Evolutionary conservation across 1,284 basidiomycete genomes (phyloP), one percentile per base, ranked within the genome.

Genomic region (Cystobasidiaceae sp.): DNA sequence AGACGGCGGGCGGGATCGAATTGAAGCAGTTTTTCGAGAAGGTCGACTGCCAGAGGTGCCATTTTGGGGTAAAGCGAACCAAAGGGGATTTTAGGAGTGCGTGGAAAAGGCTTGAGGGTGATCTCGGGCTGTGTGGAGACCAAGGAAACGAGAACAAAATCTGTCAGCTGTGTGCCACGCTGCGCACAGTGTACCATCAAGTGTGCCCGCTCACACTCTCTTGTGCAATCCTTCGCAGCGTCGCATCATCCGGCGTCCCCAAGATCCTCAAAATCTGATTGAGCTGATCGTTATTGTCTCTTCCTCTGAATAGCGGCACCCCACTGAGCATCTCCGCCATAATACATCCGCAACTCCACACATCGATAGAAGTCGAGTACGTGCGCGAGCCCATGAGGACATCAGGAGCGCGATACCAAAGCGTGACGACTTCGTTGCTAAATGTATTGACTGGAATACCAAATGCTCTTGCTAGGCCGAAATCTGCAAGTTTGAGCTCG

Each of bases 401-500:
- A 75, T 99, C 96, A 1, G 96, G 96, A 0, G 96, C 94, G 62
- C 96, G 90, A 78, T 99, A 99, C 96, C 96, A 99, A 13, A 99
- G 81, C 4, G 96, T 99, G 30, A 99, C 96, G 70, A 86, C 92
- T 82, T 96, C 92, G 76, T 96, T 94, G 1, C 90, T 93, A 77
- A 96, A 96, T 0, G 92, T 96, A 74, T 96, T 93, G 58, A 96
- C 90, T 11, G 92, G 92, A 33, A 96, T 93, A 72, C 92, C 92
- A 74, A 96, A 96, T 1, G 94, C 94, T 66, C 94, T 82, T 0
- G 94, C 94, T 54, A 96, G 80, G 73, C 92, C 92, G 60, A 78
- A 78, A 52, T 73, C 90, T 64, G 79, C 94, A n/a, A 98, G 78
- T 78, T 98, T 98, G 59, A 98, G 82, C 79, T 98, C 94, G 52